Evolutionary conservation across 2,329 filamentous ascomycete genomes (phyloP).

Genomic region (Penicillium corylophilum): DNA sequence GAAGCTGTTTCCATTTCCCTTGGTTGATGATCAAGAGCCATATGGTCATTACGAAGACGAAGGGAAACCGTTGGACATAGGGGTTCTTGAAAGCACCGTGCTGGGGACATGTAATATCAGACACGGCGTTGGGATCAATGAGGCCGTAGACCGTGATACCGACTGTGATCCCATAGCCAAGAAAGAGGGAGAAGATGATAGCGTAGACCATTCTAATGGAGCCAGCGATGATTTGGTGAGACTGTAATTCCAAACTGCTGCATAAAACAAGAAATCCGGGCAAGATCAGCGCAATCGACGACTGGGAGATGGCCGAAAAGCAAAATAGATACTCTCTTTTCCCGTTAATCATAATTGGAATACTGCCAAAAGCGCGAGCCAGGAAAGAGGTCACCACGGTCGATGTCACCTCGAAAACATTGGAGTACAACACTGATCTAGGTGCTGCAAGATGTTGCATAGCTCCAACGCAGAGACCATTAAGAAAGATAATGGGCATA

Average conservation of each 20-base stretch:
- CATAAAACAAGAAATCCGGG: slow-evolving; percentile 64
- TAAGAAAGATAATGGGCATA: slow-evolving; percentile 70
- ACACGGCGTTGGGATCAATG: slow-evolving; percentile 55
- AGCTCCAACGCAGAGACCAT: slow-evolving; percentile 70
- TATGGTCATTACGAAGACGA: slow-evolving; percentile 70
- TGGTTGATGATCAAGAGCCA: slow-evolving; percentile 78
- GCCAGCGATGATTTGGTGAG: slow-evolving; percentile 65
- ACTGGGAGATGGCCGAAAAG: slow-evolving; percentile 68
- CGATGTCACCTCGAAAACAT: slow-evolving; percentile 64
- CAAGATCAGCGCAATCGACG: slow-evolving; percentile 68
- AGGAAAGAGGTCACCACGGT: slow-evolving; percentile 66
- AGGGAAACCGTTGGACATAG: slow-evolving; percentile 60
- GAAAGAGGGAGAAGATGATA: slow-evolving; percentile 67
- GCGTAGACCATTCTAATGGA: slow-evolving; percentile 49
- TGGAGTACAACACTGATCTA: slow-evolving; percentile 65
- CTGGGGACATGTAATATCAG: slow-evolving; percentile 45
- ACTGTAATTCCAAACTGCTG: slow-evolving; percentile 64
- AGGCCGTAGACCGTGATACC: slow-evolving; percentile 62
- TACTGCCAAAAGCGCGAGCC: slow-evolving; percentile 65
- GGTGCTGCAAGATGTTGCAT: slow-evolving; percentile 75
- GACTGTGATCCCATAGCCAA: slow-evolving; percentile 69
- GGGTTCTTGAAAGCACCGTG: slow-evolving; percentile 32
- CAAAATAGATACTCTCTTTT: slow-evolving; percentile 56
- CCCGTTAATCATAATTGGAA: slow-evolving; percentile 39
- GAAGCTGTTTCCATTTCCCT: slow-evolving; percentile 73